phyloP scores from a whole-genome alignment of 768 basidiomycete genomes.

The Polyporus arcularius region DNA sequence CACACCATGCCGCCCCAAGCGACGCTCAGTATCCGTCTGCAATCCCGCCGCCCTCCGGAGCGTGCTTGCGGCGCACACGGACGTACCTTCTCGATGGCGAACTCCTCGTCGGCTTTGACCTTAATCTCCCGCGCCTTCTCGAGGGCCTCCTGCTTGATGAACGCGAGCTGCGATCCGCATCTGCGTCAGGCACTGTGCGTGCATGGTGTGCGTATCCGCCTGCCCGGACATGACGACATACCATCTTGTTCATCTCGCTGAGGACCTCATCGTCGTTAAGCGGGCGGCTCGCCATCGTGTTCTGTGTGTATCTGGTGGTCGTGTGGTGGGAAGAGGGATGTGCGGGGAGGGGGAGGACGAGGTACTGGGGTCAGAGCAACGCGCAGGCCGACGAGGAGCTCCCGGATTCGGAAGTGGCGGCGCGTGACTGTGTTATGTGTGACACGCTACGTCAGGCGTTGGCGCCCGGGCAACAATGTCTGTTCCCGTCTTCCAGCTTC shows the following conservation, averaged over 20 bases:
- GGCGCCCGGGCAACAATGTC: slow-evolving; percentile 15
- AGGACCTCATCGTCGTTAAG: slow-evolving; percentile 95
- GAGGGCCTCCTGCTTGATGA: slow-evolving; percentile 97
- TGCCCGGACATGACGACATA: slow-evolving; percentile 34
- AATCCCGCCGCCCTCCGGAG: background rate
- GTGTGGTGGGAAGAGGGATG: background rate
- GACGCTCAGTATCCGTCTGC: background rate
- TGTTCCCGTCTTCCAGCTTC: too few relatives aligned
- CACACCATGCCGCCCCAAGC: background rate
- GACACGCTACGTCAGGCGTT: background rate
- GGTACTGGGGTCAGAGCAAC: background rate
- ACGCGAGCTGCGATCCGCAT: slow-evolving; percentile 68
- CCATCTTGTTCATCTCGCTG: slow-evolving; percentile 99
- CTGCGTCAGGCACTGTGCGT: background rate
- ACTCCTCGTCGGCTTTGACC: slow-evolving; percentile 98
- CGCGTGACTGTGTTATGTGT: background rate
- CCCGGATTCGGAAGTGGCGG: slow-evolving; percentile 1
- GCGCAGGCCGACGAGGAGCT: background rate
- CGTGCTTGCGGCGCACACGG: background rate
- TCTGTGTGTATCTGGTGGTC: background rate
- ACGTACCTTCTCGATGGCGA: slow-evolving; percentile 93
- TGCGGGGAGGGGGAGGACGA: background rate
- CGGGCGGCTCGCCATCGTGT: slow-evolving; percentile 68
- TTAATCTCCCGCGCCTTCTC: slow-evolving; percentile 97
- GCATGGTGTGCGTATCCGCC: background rate